Evolutionary conservation across 2,329 filamentous ascomycete genomes (phyloP), one percentile per base, ranked within the genome.

Genomic region (Thermothelomyces thermophilus): DNA sequence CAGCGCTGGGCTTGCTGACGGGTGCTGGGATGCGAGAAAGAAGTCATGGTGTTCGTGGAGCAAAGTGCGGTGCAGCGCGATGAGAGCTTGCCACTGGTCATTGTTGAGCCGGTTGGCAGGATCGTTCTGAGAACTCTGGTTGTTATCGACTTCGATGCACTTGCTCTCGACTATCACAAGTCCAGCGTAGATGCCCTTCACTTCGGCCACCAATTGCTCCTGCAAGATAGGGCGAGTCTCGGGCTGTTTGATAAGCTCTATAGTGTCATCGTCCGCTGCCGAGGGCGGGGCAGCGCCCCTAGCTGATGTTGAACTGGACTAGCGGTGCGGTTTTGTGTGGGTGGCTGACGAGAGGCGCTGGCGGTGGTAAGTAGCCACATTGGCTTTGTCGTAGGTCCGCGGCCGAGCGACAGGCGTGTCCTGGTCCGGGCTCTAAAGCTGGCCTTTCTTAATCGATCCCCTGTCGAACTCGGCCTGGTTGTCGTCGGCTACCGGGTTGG

Each of bases 161-260:
- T 93, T 89, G 20, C 79, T 81, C 63, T 97, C 91, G 0, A 95
- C 87, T 81, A 93, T 87, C 0, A 89, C 83, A 0, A 96, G 68
- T 0, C 87, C 89, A 0, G 84, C 82, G 60, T 95, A 95, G 3
- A 93, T 93, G 0, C 83, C 83, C 51, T 89, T 89, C 0, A 94
- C 86, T 60, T 95, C 89, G 0, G 82, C 81, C 0, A 88, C 80
- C 0, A 95, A 73, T 58, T 95, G 86, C 1, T 90, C 84, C 53
- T 88, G 83, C 0, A 83, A 84, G 8, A 93, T 90, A 0, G 81
- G 77, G 0, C 82, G 69, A 0, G 82, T 87, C 44, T 83, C 76
- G 0, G 78, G 81, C 57, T 88, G 78, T 10, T 62, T 60, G 9
- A 64, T 57, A 17, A 63, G 48, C 39, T 52, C 55, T 17, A 16